Evolutionary conservation across 176 grass and related monocot species (phyloP).

Genomic region (Olyra latifolia): DNA sequence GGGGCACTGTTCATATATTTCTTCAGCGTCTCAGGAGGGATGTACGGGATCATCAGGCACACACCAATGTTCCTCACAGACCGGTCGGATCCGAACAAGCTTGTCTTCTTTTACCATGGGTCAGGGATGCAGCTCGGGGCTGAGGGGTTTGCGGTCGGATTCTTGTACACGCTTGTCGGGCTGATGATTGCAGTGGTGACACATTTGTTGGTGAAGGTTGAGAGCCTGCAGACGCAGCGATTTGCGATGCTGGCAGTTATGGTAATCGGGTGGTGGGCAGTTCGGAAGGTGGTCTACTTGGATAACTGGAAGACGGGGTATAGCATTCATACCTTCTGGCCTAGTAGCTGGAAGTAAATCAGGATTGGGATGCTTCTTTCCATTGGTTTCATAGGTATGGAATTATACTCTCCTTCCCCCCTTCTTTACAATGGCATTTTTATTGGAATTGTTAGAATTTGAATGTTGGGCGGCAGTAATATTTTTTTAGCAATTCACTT

Average conservation of each 20-base stretch:
- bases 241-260: constrained; percentile 70
- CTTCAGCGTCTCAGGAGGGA: constrained; percentile 90
- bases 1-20: constrained; percentile 80
- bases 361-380: background rate
- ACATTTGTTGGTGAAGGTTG: constrained; percentile 63
- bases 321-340: constrained; percentile 92
- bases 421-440: background rate
- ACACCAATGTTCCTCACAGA: constrained; percentile 81
- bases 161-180: constrained; percentile 79
- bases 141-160: constrained; percentile 83
- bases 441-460: background rate
- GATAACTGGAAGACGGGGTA: constrained; percentile 99
- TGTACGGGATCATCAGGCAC: constrained; percentile 89
- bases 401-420: background rate
- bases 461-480: background rate
- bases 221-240: constrained; percentile 58
- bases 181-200: constrained; percentile 74
- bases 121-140: constrained; percentile 92
- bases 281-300: constrained; percentile 80
- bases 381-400: constrained; percentile 46
- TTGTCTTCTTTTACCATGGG: constrained; percentile 92
- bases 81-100: constrained; percentile 65
- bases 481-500: background rate
- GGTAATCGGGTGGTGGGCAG: constrained; percentile 70
- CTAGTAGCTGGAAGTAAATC: constrained; percentile 81